phyloP scores from a whole-genome alignment of 108 stramenopile species.

The Nannochloropsis gaditana region DNA sequence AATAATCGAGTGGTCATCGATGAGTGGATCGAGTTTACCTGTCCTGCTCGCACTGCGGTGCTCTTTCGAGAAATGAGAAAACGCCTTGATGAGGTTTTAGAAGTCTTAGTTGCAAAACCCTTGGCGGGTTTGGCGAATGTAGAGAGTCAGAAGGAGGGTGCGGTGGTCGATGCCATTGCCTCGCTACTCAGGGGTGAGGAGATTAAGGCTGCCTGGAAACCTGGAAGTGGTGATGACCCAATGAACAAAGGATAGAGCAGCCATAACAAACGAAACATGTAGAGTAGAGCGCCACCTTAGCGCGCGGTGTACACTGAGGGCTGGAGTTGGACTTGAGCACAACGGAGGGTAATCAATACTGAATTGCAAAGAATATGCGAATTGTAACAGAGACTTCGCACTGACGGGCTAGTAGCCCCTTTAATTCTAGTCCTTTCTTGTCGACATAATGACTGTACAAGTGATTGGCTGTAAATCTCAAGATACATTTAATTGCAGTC shows the following conservation, averaged over 20 bases:
- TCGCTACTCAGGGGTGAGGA: not conserved
- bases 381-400: too few relatives aligned
- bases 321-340: too few relatives aligned
- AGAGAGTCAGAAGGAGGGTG: not conserved
- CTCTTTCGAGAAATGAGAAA: conserved; percentile 67
- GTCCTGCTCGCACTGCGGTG: conserved; percentile 78
- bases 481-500: too few relatives aligned
- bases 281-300: too few relatives aligned
- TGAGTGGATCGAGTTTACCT: conserved; percentile 67
- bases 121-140: not conserved
- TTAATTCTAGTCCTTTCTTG: too few relatives aligned
- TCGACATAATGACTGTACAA: too few relatives aligned
- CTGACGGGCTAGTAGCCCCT: too few relatives aligned
- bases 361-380: too few relatives aligned
- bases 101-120: not conserved
- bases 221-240: not conserved
- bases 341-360: too few relatives aligned
- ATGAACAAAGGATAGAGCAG: not conserved
- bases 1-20: conserved; percentile 69
- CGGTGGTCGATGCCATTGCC: not conserved
- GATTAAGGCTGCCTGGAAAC: not conserved
- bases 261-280: not conserved
- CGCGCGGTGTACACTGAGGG: too few relatives aligned
- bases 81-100: not conserved
- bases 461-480: too few relatives aligned